Conservation (phyloP, 2,329 filamentous ascomycete species). For the Thermomyces lanuginosus region DNA sequence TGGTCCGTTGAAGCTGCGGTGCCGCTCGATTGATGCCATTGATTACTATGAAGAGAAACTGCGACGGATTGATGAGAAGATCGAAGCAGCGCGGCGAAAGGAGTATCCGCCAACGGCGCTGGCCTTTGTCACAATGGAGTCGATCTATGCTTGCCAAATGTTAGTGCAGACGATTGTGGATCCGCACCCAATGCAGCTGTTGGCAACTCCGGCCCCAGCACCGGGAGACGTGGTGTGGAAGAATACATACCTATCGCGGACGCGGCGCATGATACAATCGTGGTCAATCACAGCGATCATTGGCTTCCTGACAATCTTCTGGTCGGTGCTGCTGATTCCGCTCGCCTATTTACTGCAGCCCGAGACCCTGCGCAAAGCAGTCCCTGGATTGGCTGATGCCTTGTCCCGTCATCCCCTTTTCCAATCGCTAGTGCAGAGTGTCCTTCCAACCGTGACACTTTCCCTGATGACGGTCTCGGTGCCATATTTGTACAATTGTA, state of each 20-base stretch:
- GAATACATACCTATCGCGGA: conserved; percentile 72
- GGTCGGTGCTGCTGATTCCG: conserved; percentile 66
- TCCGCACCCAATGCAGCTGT: conserved; percentile 66
- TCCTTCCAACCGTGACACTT: conserved; percentile 67
- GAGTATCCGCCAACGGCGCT: conserved; percentile 63
- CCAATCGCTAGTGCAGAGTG: conserved; percentile 66
- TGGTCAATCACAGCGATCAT: conserved; percentile 79
- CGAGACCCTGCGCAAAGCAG: conserved; percentile 58
- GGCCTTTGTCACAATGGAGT: conserved; percentile 96
- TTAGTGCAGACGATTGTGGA: conserved; percentile 88
- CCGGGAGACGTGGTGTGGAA: conserved; percentile 89
- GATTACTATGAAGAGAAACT: conserved; percentile 87
- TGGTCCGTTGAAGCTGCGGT: conserved; percentile 56
- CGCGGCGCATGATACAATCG: conserved; percentile 55
- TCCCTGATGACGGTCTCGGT: conserved; percentile 80
- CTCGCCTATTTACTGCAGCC: conserved; percentile 67
- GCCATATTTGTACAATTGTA: conserved; percentile 84
- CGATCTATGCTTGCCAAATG: conserved; percentile 84
- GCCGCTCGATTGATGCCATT: conserved; percentile 68
- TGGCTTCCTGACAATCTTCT: conserved; percentile 66
- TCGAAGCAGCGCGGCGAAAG: conserved; percentile 53
- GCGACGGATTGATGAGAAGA: conserved; percentile 58
- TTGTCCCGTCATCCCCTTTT: conserved; percentile 54
- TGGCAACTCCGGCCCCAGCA: conserved; percentile 73
- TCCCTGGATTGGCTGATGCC: conserved; percentile 51